phyloP scores from a whole-genome alignment of 202 grass and related monocot genomes.

The Setaria italica region DNA sequence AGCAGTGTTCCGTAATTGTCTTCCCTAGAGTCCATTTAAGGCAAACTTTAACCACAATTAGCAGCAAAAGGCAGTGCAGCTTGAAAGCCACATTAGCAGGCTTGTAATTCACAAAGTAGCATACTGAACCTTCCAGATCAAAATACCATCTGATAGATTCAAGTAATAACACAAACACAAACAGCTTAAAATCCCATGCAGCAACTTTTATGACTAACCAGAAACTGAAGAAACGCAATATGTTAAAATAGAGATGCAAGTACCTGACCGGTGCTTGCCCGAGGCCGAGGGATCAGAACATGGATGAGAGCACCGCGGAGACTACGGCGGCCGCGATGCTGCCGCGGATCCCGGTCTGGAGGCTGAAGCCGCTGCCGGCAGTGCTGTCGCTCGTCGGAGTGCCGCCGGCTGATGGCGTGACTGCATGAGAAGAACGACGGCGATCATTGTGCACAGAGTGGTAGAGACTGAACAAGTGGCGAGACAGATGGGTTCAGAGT shows the following conservation, averaged over 20 bases:
- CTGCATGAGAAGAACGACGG: constrained; percentile 28
- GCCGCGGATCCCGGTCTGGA: constrained; percentile 32
- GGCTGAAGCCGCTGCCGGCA: constrained; percentile 39
- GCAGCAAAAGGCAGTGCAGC: constrained; percentile 12
- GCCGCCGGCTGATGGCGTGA: constrained; percentile 15
- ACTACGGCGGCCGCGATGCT: constrained; percentile 43
- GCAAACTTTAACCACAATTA: constrained; percentile 8
- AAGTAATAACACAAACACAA: background rate
- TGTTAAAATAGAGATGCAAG: constrained; percentile 30
- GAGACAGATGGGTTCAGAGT: background rate
- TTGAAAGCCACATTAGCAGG: constrained; percentile 4
- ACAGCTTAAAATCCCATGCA: constrained; percentile 15
- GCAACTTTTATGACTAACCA: constrained; percentile 12
- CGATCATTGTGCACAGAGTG: too few species aligned
- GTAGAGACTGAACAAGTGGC: too few species aligned
- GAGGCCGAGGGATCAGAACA: constrained; percentile 55
- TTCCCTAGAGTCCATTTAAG: too few species aligned
- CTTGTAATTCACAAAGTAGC: background rate
- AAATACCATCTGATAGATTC: constrained; percentile 12
- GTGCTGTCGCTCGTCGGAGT: constrained; percentile 19
- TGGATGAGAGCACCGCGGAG: constrained; percentile 58
- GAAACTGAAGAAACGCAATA: constrained; percentile 13
- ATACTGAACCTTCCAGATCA: background rate
- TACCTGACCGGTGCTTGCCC: constrained; percentile 47
- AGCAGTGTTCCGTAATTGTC: too few species aligned